Evolutionary conservation across 1,284 basidiomycete genomes (phyloP).

Genomic region (Meira miltonrushii): DNA sequence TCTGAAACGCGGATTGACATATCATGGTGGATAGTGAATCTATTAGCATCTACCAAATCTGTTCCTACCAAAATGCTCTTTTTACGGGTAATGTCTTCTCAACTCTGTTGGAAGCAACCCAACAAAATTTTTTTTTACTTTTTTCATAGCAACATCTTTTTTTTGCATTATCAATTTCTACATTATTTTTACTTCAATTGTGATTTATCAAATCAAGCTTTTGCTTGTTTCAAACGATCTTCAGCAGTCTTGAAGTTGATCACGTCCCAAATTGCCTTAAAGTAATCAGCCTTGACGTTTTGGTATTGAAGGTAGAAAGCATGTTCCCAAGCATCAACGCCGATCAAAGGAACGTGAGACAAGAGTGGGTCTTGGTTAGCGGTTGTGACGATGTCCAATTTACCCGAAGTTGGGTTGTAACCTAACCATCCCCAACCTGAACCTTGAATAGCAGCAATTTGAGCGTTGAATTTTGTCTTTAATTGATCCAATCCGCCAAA

Average conservation of each 20-base stretch:
- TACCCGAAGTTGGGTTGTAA: conserved; percentile 33
- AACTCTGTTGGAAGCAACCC: neutral
- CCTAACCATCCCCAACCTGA: conserved; percentile 51
- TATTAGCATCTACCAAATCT: neutral
- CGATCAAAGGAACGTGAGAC: conserved; percentile 46
- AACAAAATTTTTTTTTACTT: neutral
- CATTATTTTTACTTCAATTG: neutral
- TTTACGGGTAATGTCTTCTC: neutral
- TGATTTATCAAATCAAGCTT: conserved; percentile 14
- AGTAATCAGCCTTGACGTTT: conserved; percentile 52
- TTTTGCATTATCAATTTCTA: neutral
- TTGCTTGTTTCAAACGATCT: conserved; percentile 43
- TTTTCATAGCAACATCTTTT: neutral
- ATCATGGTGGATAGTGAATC: neutral
- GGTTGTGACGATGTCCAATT: conserved; percentile 47
- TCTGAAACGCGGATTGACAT: neutral
- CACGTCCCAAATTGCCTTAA: conserved; percentile 51
- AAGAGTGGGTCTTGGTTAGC: conserved; percentile 50
- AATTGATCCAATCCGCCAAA: conserved; percentile 46
- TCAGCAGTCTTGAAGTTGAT: conserved; percentile 53
- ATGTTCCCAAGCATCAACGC: conserved; percentile 52
- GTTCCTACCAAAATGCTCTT: neutral
- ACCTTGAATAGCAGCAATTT: conserved; percentile 42
- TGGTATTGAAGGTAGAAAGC: conserved; percentile 51
- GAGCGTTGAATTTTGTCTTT: conserved; percentile 25